Conservation (phyloP, 495 filamentous ascomycete genomes). For the Bryoglossum gracile region DNA sequence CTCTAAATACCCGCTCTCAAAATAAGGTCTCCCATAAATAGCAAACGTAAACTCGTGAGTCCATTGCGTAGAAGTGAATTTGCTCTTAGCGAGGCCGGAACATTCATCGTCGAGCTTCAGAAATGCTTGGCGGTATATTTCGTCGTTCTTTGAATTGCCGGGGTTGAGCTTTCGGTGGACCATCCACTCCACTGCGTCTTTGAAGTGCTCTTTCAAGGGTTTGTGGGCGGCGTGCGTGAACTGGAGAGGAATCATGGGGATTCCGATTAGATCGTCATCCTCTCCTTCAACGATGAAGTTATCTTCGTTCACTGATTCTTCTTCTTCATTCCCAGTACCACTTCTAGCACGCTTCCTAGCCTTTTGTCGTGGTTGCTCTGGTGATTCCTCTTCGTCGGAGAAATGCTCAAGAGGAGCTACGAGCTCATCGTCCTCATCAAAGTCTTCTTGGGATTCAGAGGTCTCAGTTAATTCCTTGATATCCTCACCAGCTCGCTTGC, state of each 20-base stretch:
- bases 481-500: conserved; percentile 50
- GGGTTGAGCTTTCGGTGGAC: conserved; percentile 65
- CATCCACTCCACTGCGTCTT: conserved; percentile 74
- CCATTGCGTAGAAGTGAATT: conserved; percentile 71
- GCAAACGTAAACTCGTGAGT: conserved; percentile 55
- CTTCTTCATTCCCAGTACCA: conserved; percentile 34
- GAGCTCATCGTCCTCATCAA: conserved; percentile 31
- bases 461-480: conserved; percentile 33
- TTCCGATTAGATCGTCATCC: conserved; percentile 49
- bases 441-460: conserved; percentile 20
- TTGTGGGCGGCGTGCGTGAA: conserved; percentile 60
- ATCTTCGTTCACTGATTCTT: conserved; percentile 40
- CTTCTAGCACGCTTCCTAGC: not conserved
- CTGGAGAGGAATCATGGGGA: conserved; percentile 62
- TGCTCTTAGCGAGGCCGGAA: conserved; percentile 57
- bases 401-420: conserved; percentile 35
- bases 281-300: conserved; percentile 67
- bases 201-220: conserved; percentile 70
- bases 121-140: conserved; percentile 65
- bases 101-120: conserved; percentile 68
- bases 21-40: conserved; percentile 56
- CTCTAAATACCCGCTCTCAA: conserved; percentile 29
- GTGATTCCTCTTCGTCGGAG: conserved; percentile 34
- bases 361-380: conserved; percentile 15
- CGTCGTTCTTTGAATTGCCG: conserved; percentile 56